Percentiles rank a stretch among this genome's conserved stretches.
Conservation (phyloP, 2,329 filamentous ascomycete species). For the Ophiostoma himal-ulmi region DNA sequence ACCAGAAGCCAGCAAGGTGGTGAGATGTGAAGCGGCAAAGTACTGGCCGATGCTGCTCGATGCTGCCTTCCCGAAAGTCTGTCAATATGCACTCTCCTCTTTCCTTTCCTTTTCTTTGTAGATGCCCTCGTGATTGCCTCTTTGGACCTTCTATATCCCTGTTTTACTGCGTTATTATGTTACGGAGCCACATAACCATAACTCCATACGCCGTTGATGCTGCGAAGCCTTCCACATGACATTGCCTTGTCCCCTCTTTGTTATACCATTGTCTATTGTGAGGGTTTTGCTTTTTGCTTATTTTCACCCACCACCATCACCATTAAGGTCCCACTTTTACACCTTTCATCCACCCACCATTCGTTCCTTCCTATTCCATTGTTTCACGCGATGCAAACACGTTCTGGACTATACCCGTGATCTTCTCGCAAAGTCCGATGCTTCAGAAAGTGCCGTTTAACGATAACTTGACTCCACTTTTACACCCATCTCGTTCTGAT, state of each 20-base stretch:
- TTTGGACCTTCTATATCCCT: background rate
- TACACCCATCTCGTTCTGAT: background rate
- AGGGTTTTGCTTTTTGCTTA: background rate
- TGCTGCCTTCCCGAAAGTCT: conserved; percentile 1
- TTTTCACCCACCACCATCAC: conserved; percentile 3
- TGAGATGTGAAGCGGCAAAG: background rate
- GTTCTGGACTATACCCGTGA: conserved; percentile 1
- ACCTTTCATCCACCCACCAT: background rate
- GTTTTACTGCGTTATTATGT: background rate
- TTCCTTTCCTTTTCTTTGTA: conserved; percentile 1
- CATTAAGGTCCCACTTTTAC: background rate
- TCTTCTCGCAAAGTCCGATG: conserved; percentile 4
- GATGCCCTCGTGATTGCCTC: background rate
- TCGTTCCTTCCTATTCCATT: conserved; percentile 8
- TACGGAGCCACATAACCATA: background rate
- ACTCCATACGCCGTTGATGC: background rate
- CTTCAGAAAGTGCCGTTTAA: background rate
- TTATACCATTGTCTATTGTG: background rate
- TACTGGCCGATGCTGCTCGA: background rate
- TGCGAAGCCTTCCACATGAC: background rate
- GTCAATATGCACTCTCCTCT: background rate
- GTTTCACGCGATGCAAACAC: conserved; percentile 3
- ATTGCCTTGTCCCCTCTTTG: background rate
- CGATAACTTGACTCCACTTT: background rate
- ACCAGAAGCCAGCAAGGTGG: background rate